These are phyloP conservation scores for Penicillium pulvis DNA, from an alignment of 495 filamentous ascomycete genomes.

Conservation along the genomic window DNA sequence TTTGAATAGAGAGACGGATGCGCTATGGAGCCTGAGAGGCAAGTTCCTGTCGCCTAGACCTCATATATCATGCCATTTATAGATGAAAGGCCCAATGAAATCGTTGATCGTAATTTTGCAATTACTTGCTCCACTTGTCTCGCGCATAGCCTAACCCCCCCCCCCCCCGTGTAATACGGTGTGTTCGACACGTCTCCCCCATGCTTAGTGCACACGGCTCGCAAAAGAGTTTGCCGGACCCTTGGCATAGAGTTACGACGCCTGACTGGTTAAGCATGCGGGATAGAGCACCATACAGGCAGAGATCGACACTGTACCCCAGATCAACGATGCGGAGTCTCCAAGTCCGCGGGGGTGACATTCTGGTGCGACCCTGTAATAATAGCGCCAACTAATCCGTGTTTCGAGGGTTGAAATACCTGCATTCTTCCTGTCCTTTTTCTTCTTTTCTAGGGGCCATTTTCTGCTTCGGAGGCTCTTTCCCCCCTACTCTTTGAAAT, in stretches of 20 bases:
- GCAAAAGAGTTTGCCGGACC: background rate
- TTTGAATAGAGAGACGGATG: constrained; percentile 20
- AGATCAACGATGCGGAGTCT: too few species aligned
- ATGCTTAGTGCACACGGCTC: background rate
- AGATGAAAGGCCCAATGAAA: constrained; percentile 18
- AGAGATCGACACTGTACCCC: background rate
- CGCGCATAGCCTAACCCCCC: background rate
- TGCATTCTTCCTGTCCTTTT: background rate
- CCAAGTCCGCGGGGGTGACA: background rate
- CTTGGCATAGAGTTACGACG: background rate
- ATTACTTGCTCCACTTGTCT: background rate
- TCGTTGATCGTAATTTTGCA: background rate
- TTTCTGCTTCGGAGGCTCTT: background rate
- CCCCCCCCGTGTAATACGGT: too few species aligned
- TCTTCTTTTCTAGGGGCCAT: too few species aligned
- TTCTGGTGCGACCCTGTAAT: constrained; percentile 15
- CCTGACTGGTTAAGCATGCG: too few species aligned
- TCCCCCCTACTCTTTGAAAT: background rate
- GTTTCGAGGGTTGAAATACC: background rate
- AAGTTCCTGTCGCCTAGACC: background rate
- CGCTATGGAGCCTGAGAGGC: background rate
- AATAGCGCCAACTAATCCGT: too few species aligned
- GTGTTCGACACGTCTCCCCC: background rate
- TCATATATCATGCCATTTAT: constrained; percentile 20
- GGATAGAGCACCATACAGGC: background rate